phyloP scores from a whole-genome alignment of 805 yeast genomes.

The Yamadazyma laniorum region DNA sequence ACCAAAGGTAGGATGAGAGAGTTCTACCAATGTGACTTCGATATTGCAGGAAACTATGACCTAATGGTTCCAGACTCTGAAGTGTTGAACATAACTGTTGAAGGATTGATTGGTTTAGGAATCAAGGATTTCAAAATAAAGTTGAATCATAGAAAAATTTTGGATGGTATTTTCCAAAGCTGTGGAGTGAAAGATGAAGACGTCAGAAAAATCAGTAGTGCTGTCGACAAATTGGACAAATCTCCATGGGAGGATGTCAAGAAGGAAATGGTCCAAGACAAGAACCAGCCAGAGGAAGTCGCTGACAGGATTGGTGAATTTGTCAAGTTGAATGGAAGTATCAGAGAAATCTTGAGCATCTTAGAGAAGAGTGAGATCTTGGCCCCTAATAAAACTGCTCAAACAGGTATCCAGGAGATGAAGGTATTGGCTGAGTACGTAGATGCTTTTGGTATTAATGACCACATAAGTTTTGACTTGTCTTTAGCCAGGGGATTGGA shows the following conservation, averaged over 20 bases:
- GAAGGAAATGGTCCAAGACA: constrained; percentile 88
- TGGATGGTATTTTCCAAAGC: constrained; percentile 93
- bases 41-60: constrained; percentile 91
- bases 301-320: constrained; percentile 92
- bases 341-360: constrained; percentile 55
- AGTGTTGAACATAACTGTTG: constrained; percentile 73
- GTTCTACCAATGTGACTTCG: constrained; percentile 98
- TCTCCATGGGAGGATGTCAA: constrained; percentile 93
- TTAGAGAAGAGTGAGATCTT: constrained; percentile 60
- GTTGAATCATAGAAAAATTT: constrained; percentile 90
- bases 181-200: constrained; percentile 95
- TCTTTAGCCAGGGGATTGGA: constrained; percentile 97
- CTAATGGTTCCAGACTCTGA: constrained; percentile 97
- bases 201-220: constrained; percentile 88
- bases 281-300: constrained; percentile 84
- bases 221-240: constrained; percentile 96
- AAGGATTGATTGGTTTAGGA: constrained; percentile 81
- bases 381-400: constrained; percentile 66
- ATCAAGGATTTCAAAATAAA: constrained; percentile 87
- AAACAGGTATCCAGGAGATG: constrained; percentile 81
- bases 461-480: constrained; percentile 78
- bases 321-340: constrained; percentile 80
- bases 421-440: constrained; percentile 67
- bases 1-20: constrained; percentile 99
- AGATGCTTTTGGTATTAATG: constrained; percentile 75